A percentile compares a stretch with the other conserved stretches of the same genome.
phyloP scores from a whole-genome alignment of 768 basidiomycete species.

The Lyophyllum shimeji region DNA sequence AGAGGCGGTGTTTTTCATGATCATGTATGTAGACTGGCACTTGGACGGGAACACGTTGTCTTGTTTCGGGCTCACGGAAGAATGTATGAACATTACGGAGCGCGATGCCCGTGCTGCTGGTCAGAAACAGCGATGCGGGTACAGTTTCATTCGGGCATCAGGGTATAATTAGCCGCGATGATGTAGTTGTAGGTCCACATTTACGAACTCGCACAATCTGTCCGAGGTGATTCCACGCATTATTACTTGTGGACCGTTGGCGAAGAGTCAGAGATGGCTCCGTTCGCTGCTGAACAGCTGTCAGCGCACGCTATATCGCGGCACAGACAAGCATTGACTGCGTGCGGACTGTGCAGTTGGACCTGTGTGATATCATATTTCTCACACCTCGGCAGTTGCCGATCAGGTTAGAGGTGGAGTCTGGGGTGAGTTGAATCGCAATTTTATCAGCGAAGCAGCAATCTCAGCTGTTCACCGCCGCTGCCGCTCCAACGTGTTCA shows the following conservation, averaged over 20 bases:
- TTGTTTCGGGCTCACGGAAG: background rate
- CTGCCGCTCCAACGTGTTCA: background rate
- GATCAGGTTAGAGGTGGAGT: slow-evolving; percentile 7
- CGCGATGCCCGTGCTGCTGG: background rate
- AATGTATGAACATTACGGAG: background rate
- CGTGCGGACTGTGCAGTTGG: background rate
- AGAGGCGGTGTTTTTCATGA: slow-evolving; percentile 2
- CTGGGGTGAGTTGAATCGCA: background rate
- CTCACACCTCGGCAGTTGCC: slow-evolving; percentile 23
- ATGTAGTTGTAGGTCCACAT: background rate
- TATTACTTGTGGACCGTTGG: too few species aligned
- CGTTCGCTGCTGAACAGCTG: too few species aligned
- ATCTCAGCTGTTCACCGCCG: background rate
- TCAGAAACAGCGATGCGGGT: too few species aligned
- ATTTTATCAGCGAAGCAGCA: background rate
- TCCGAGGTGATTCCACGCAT: too few species aligned
- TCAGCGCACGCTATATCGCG: too few species aligned
- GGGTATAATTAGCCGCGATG: background rate
- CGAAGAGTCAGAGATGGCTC: too few species aligned
- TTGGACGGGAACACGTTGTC: background rate
- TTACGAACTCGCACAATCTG: too few species aligned
- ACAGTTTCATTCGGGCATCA: too few species aligned
- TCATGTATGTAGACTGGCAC: background rate
- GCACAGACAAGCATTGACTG: too few species aligned
- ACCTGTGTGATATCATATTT: slow-evolving; percentile 29